A percentile compares a stretch with the other conserved stretches of the same genome.
These are phyloP conservation scores for Termitomyces sp. DNA, from an alignment of 768 basidiomycete species.

Conservation along the genomic window DNA sequence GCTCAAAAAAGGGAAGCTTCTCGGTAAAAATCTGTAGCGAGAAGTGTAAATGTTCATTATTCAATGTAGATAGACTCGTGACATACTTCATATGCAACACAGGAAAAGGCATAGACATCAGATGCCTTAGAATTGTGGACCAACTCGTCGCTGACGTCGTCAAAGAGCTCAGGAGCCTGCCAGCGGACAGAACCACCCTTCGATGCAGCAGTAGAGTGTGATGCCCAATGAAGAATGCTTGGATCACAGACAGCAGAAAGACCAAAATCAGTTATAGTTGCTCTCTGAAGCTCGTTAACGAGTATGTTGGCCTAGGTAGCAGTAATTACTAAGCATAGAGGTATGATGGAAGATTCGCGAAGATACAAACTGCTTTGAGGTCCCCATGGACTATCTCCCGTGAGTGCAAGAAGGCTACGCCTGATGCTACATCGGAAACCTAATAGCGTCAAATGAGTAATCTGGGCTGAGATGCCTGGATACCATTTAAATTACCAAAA, in stretches of 20 bases:
- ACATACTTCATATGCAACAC: constrained; percentile 21
- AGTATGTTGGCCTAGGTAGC: constrained; percentile 22
- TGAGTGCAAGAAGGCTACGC: constrained; percentile 31
- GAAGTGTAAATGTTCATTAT: not conserved
- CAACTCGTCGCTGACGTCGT: constrained; percentile 9
- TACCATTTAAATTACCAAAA: not conserved
- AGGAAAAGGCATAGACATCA: constrained; percentile 21
- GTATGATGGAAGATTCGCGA: too few species aligned
- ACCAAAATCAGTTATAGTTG: constrained; percentile 25
- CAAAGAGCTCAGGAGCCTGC: constrained; percentile 23
- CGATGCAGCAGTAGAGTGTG: constrained; percentile 10
- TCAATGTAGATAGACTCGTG: not conserved
- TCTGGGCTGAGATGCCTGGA: not conserved
- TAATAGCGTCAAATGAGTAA: constrained; percentile 7
- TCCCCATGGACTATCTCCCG: constrained; percentile 41
- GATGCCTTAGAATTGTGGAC: constrained; percentile 13
- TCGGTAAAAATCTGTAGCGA: constrained; percentile 18
- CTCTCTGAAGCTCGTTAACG: constrained; percentile 15
- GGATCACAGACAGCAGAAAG: constrained; percentile 17
- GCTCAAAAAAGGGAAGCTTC: constrained; percentile 20
- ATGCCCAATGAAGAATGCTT: constrained; percentile 15
- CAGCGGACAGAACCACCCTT: constrained; percentile 18
- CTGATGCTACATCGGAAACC: constrained; percentile 30
- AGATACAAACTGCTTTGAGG: constrained; percentile 35
- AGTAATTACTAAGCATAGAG: too few species aligned